A percentile compares a stretch with the other conserved stretches of the same genome.
phyloP scores from a whole-genome alignment of 805 yeast genomes.

The Tetrapisispora taiwanensis region DNA sequence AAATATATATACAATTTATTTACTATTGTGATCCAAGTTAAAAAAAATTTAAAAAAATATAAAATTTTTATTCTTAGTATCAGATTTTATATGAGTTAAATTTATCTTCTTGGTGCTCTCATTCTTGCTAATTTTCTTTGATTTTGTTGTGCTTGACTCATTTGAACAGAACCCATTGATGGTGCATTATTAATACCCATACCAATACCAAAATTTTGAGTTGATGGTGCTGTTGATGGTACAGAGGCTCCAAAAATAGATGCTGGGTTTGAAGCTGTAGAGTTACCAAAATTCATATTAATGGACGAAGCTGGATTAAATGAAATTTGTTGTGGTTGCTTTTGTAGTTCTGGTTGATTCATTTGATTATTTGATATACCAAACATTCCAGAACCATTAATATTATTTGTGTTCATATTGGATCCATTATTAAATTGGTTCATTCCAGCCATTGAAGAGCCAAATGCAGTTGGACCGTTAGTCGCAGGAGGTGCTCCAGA shows the following conservation, averaged over 20 bases:
- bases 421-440: background rate
- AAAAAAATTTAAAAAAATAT: no score
- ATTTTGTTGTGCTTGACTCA: slow-evolving; percentile 1
- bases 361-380: background rate
- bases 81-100: no score
- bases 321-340: slow-evolving; percentile 2
- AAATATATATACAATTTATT: background rate
- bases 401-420: background rate
- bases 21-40: background rate
- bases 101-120: slow-evolving; percentile 22
- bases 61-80: no score
- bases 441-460: background rate
- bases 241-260: slow-evolving; percentile 12
- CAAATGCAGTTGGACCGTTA: slow-evolving; percentile 1
- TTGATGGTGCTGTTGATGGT: slow-evolving; percentile 4
- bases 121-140: slow-evolving; percentile 24
- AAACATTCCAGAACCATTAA: background rate
- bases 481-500: background rate
- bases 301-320: slow-evolving; percentile 19
- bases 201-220: background rate
- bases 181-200: background rate
- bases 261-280: slow-evolving; percentile 12
- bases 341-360: slow-evolving; percentile 2
- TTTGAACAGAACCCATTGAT: background rate
- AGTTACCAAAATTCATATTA: slow-evolving; percentile 21